Evolutionary conservation across 1,139 yeast species (phyloP).

Genomic region (Candida sp.): DNA sequence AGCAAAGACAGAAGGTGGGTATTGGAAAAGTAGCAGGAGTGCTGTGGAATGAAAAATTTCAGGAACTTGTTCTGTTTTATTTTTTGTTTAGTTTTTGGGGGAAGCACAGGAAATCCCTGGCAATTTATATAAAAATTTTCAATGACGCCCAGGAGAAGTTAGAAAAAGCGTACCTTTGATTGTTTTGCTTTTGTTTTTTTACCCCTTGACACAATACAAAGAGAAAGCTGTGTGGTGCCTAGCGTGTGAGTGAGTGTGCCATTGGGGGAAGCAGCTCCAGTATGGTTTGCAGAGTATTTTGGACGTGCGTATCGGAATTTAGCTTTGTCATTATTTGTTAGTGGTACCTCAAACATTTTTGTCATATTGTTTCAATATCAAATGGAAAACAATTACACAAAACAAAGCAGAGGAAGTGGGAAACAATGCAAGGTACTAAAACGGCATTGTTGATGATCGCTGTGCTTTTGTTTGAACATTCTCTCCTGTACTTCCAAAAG

Average conservation of each 20-base stretch:
- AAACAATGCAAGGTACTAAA: constrained; percentile 1
- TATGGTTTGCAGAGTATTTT: too few relatives aligned
- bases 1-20: neutral
- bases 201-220: neutral
- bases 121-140: neutral
- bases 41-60: neutral
- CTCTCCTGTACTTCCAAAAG: neutral
- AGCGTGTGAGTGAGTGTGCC: neutral
- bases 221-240: neutral
- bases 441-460: neutral
- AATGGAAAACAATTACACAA: constrained; percentile 3
- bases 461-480: neutral
- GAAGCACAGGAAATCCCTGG: neutral
- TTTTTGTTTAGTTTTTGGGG: neutral
- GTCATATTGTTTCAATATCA: constrained; percentile 3
- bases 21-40: neutral
- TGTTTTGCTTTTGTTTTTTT: neutral
- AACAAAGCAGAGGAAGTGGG: neutral
- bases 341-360: neutral
- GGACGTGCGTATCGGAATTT: neutral
- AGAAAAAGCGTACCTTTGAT: neutral
- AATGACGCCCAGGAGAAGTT: neutral
- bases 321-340: neutral
- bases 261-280: too few relatives aligned
- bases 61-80: neutral